Conservation (phyloP, 768 basidiomycete genomes). For the Phylloporus sp. region DNA sequence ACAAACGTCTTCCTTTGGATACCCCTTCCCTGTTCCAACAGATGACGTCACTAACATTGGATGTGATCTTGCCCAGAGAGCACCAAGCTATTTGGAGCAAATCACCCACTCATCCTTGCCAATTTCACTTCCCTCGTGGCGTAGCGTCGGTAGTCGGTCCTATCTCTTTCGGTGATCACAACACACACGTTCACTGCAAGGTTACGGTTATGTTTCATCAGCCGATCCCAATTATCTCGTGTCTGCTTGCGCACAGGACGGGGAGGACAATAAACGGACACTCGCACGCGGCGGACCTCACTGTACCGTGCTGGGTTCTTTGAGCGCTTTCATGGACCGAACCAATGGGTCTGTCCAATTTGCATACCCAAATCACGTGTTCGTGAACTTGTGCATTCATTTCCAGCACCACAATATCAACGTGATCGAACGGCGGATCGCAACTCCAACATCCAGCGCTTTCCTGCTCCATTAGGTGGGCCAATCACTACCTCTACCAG, state of each 20-base stretch:
- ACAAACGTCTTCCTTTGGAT: background rate
- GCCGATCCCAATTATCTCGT: conserved; percentile 6
- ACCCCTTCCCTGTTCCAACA: background rate
- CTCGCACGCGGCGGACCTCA: background rate
- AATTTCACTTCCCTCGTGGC: conserved; percentile 11
- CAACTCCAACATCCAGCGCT: background rate
- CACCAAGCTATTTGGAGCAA: background rate
- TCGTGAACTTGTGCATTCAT: background rate
- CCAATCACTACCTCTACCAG: background rate
- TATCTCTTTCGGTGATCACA: conserved; percentile 20
- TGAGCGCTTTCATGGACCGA: background rate
- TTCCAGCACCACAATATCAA: background rate
- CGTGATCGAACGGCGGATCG: too few species aligned
- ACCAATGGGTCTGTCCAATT: background rate
- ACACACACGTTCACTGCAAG: conserved; percentile 8
- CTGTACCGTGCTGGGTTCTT: background rate
- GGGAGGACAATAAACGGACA: conserved; percentile 1
- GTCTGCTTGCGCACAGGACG: conserved; percentile 1
- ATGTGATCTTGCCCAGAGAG: background rate
- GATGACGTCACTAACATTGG: conserved; percentile 2
- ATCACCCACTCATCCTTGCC: conserved; percentile 1
- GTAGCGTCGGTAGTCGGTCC: background rate
- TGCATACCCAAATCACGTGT: background rate
- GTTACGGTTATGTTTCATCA: background rate
- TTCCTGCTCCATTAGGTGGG: background rate